Conservation (phyloP, 768 basidiomycete genomes). For the Lentinula guzmanii region DNA sequence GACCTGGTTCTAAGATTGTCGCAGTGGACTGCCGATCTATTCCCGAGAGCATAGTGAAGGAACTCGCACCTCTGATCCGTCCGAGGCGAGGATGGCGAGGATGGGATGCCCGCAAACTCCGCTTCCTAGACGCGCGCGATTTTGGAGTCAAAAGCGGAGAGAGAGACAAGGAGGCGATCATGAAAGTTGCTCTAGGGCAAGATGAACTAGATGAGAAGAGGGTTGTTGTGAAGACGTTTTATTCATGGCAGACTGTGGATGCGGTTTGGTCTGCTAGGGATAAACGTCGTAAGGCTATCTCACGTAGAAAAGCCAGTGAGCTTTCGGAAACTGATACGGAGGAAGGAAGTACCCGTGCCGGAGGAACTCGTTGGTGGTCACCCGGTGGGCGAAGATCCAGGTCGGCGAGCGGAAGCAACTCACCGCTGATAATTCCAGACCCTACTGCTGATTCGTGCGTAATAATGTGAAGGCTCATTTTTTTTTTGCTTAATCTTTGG, state of each 20-base stretch:
- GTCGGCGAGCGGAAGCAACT: constrained; percentile 10
- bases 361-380: constrained; percentile 24
- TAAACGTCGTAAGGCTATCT: constrained; percentile 50
- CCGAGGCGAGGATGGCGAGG: constrained; percentile 70
- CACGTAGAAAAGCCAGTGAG: constrained; percentile 37
- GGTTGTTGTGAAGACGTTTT: constrained; percentile 79
- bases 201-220: constrained; percentile 74
- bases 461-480: constrained; percentile 6
- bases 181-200: constrained; percentile 39
- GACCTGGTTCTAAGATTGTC: constrained; percentile 53
- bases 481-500: neutral
- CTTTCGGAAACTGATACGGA: constrained; percentile 16
- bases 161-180: constrained; percentile 42
- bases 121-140: constrained; percentile 68
- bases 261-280: constrained; percentile 61
- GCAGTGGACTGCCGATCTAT: constrained; percentile 75
- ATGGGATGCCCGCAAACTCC: constrained; percentile 65
- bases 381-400: constrained; percentile 16
- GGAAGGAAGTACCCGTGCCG: constrained; percentile 14
- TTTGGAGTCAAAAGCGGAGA: constrained; percentile 52
- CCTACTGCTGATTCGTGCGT: constrained; percentile 11
- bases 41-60: constrained; percentile 55
- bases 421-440: constrained; percentile 9
- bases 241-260: constrained; percentile 84
- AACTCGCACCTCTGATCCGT: constrained; percentile 50